Base-by-base conservation (phyloP, 73 alveolate genomes). In the Uronychia binucleata region DNA sequence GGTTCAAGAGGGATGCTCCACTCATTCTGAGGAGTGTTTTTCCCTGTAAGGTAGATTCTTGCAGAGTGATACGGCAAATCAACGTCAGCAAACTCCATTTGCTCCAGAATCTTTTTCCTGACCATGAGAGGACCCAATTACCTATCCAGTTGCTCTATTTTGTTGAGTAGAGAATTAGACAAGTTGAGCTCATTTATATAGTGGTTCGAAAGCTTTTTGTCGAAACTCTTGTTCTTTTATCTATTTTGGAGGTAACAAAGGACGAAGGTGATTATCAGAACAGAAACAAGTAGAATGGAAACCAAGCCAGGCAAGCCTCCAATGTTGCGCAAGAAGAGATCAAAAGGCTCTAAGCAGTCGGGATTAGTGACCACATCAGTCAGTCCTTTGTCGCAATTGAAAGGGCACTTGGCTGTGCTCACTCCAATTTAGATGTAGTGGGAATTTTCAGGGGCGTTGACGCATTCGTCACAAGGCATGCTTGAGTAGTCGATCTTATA, bases 1-100 rank as follows among this genome's bases (percentile, higher is more conserved):
- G 95, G 95, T 32, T 30, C 74, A 26, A 46, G 13, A 0, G 95
- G 89, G 30, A 89, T 77, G 34, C 34, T 76, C 95, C 95, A 89
- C 5, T 67, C 83, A 31, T 77, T 31, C 11, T 59, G 25, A 5
- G 58, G 59, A 33, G 67, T 30, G 77, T 89, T 89, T n/a, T 76
- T 46, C 0, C 95, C 95, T 26, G 58, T n/a, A 33, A 89, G 29
- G 74, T 89, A 89, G 11, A 79, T 77, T 33, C 95, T 77, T n/a
- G 90, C 46, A 25, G 82, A 27, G 1, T 89, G 89, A 33, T 76
- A 84, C 19, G 83, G 89, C 0, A 89, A 75, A 79, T 89, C 95
- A 34, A 83, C 83, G 28, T 87, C 87, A 1, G 81, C 46, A 74
- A 89, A 89, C 26, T 83, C 92, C 11, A 57, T 29, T 29, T 89